Conservation (phyloP, 148 eudicot genomes). For the Agrostemma githago region DNA sequence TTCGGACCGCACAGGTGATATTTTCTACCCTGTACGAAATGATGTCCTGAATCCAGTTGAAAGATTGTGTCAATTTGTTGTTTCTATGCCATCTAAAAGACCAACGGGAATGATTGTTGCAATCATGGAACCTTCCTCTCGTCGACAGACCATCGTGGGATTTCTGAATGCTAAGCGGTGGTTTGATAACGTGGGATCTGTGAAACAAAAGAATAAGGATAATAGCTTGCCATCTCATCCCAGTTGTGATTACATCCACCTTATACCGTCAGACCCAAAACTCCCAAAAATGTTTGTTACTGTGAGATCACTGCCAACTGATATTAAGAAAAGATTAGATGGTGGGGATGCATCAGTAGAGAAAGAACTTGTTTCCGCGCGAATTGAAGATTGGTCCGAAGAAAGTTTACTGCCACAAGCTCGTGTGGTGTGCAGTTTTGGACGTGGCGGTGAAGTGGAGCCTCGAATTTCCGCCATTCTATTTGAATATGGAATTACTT, state of each 20-base stretch:
- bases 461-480: constrained; percentile 74
- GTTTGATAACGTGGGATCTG: constrained; percentile 32
- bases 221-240: constrained; percentile 26
- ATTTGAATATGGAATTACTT: constrained; percentile 53
- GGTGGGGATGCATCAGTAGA: constrained; percentile 56
- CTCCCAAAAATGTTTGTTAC: constrained; percentile 73
- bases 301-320: constrained; percentile 48
- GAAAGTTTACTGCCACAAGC: constrained; percentile 62
- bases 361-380: constrained; percentile 71
- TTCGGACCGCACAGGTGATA: constrained; percentile 24
- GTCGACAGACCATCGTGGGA: constrained; percentile 66
- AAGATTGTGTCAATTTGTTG: constrained; percentile 45
- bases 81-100: constrained; percentile 57
- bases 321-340: constrained; percentile 58
- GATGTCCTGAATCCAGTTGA: constrained; percentile 37
- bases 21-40: constrained; percentile 24
- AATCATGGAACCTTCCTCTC: constrained; percentile 56
- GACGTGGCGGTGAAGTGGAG: constrained; percentile 71
- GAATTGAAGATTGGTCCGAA: constrained; percentile 61
- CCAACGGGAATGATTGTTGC: constrained; percentile 85
- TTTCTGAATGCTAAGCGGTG: constrained; percentile 57
- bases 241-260: constrained; percentile 40
- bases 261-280: constrained; percentile 71
- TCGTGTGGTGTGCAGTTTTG: constrained; percentile 47
- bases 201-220: constrained; percentile 40